Conservation (phyloP, 768 basidiomycete species). For the Russula abietina region DNA sequence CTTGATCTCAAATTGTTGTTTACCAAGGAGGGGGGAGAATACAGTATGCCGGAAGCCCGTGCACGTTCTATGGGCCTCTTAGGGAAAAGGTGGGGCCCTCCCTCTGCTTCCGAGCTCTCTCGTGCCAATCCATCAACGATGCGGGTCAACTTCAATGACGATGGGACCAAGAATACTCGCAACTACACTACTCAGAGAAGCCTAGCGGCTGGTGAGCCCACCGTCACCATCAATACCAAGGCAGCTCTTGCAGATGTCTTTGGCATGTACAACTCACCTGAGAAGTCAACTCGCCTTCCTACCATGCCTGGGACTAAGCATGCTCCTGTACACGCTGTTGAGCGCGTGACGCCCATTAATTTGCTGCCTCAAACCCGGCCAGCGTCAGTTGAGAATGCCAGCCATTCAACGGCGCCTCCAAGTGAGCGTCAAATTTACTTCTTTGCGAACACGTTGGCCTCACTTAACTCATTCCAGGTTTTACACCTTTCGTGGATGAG, state of each 20-base stretch:
- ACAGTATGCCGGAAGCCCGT: constrained; percentile 77
- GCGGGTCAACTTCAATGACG: constrained; percentile 56
- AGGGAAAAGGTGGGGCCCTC: constrained; percentile 80
- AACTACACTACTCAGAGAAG: constrained; percentile 42
- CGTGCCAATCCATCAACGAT: constrained; percentile 16
- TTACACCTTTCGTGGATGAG: constrained; percentile 68
- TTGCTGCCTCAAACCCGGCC: constrained; percentile 23
- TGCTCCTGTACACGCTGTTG: constrained; percentile 63
- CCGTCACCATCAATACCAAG: constrained; percentile 95
- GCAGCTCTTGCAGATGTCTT: constrained; percentile 92
- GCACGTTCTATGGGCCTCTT: constrained; percentile 77
- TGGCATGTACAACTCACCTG: constrained; percentile 92
- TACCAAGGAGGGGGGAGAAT: constrained; percentile 74
- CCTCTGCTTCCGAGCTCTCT: constrained; percentile 37
- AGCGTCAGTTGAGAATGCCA: constrained; percentile 29
- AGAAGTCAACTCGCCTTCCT: constrained; percentile 55
- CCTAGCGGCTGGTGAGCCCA: constrained; percentile 56
- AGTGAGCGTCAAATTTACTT: constrained; percentile 28
- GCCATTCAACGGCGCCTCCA: constrained; percentile 32
- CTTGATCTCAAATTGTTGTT: constrained; percentile 67
- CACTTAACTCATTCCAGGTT: constrained; percentile 35
- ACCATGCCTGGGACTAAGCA: constrained; percentile 59
- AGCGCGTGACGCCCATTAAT: constrained; percentile 41
- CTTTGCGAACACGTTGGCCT: background rate
- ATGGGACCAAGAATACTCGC: constrained; percentile 40